These are phyloP conservation scores for Naematelia aurantialba DNA, from an alignment of 768 basidiomycete genomes.

Conservation along the genomic window DNA sequence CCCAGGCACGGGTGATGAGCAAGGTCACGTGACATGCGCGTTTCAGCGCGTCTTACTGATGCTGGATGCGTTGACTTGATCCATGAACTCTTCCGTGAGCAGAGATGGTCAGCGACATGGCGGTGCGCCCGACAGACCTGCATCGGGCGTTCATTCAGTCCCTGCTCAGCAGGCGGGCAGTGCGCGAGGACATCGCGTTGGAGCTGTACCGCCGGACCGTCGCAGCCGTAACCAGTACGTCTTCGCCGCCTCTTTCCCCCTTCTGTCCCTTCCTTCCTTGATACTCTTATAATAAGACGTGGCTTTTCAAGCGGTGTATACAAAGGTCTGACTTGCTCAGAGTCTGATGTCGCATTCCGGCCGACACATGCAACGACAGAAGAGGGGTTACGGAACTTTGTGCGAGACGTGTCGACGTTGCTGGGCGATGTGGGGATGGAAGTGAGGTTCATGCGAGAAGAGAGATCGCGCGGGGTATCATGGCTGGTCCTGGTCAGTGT, in stretches of 20 bases:
- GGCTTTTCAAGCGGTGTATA: not conserved
- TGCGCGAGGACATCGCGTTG: constrained; percentile 31
- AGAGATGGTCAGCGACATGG: constrained; percentile 5
- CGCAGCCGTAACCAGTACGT: constrained; percentile 33
- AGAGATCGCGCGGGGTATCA: constrained; percentile 19
- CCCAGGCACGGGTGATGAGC: constrained; percentile 1
- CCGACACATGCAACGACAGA: constrained; percentile 16
- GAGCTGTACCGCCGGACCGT: constrained; percentile 43
- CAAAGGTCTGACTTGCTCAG: not conserved
- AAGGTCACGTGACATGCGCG: constrained; percentile 7
- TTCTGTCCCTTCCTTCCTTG: not conserved
- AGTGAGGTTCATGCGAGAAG: constrained; percentile 25
- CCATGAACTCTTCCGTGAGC: too few species aligned
- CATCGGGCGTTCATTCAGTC: constrained; percentile 42
- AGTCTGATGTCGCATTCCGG: constrained; percentile 12
- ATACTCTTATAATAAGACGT: not conserved
- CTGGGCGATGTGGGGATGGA: constrained; percentile 38
- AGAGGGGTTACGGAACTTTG: constrained; percentile 23
- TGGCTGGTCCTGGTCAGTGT: constrained; percentile 38
- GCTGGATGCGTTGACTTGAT: too few species aligned
- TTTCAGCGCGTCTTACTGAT: not conserved
- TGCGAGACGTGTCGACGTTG: constrained; percentile 24
- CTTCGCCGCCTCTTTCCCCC: not conserved
- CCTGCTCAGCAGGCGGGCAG: constrained; percentile 35
- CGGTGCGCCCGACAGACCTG: constrained; percentile 18